Percentiles rank a stretch among this genome's conserved stretches.
Evolutionary conservation across 345 rosid species (phyloP).

Genomic region (Citropsis articulata): DNA sequence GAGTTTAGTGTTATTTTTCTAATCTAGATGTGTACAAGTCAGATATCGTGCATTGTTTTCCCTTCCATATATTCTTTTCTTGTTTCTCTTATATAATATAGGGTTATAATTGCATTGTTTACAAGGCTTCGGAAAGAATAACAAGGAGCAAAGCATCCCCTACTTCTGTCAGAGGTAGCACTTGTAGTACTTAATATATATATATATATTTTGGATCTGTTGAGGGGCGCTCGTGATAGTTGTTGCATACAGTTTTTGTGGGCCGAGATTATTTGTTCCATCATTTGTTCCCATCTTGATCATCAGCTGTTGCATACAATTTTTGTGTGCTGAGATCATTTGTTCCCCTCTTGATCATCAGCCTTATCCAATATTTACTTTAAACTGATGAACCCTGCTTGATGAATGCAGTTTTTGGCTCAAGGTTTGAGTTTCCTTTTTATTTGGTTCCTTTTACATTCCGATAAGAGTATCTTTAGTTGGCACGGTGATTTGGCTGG

Average conservation of each 20-base stretch:
- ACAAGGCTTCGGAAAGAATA: too few species aligned
- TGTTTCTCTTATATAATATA: conserved; percentile 5
- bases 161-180: conserved; percentile 8
- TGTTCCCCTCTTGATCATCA: too few species aligned
- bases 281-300: too few species aligned
- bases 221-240: neutral
- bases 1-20: neutral
- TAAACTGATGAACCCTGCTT: too few species aligned
- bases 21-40: neutral
- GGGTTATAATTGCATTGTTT: too few species aligned
- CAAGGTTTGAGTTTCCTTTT: neutral
- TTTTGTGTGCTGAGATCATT: neutral
- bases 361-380: neutral
- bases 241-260: too few species aligned
- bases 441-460: neutral
- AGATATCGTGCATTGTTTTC: conserved; percentile 8
- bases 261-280: too few species aligned
- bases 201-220: neutral
- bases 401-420: neutral
- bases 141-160: too few species aligned
- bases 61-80: neutral
- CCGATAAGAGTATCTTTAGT: too few species aligned
- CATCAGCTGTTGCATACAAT: too few species aligned
- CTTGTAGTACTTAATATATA: conserved; percentile 11
- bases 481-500: too few species aligned